phyloP scores from a whole-genome alignment of 306 rosid genomes.

The Pyrus bretschneideri region DNA sequence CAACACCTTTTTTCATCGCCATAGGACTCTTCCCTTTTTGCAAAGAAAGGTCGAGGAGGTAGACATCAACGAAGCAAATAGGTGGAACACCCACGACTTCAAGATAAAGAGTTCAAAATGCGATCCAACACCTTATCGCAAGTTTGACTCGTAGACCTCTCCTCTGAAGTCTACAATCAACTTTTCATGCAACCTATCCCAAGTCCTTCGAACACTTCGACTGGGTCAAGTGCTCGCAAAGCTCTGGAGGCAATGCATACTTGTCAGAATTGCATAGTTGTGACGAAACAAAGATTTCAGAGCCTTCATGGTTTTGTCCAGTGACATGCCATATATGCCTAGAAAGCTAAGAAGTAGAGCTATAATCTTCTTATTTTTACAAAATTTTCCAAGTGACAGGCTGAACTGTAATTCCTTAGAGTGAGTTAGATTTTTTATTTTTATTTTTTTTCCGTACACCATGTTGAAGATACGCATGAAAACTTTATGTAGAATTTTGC shows the following conservation, averaged over 20 bases:
- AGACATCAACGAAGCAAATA: too few species aligned
- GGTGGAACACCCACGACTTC: too few species aligned
- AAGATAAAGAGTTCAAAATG: too few species aligned
- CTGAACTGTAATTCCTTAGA: too few species aligned
- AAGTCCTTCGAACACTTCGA: not conserved
- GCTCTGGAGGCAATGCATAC: not conserved
- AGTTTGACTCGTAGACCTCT: not conserved
- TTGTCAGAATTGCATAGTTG: not conserved
- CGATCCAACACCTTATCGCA: not conserved
- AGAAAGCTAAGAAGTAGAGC: not conserved
- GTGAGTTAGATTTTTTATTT: too few species aligned
- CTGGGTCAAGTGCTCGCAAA: not conserved
- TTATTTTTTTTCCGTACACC: not conserved
- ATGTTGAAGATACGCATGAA: not conserved
- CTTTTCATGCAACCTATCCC: not conserved
- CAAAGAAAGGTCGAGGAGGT: too few species aligned
- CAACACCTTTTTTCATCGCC: too few species aligned
- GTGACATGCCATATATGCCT: not conserved
- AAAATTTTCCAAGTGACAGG: not conserved
- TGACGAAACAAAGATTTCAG: too few species aligned
- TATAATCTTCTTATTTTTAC: too few species aligned
- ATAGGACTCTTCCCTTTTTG: too few species aligned
- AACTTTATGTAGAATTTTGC: not conserved
- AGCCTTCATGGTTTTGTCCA: not conserved
- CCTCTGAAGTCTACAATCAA: too few species aligned